phyloP scores from a whole-genome alignment of 2,329 filamentous ascomycete genomes.

The Aspergillus uvarum region DNA sequence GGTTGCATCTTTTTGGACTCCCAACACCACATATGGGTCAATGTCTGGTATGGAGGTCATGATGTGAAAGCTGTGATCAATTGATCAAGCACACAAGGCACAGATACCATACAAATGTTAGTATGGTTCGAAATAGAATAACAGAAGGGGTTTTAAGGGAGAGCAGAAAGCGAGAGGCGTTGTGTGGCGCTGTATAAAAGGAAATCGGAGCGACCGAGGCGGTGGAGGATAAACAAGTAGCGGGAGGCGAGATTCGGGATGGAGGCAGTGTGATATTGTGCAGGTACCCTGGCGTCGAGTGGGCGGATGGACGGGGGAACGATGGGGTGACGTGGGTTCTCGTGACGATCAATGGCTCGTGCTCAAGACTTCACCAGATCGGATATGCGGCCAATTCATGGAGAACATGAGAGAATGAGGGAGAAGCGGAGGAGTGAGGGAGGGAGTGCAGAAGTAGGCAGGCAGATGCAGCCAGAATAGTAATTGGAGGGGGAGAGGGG shows the following conservation, averaged over 20 bases:
- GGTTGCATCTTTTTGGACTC: slow-evolving; percentile 70
- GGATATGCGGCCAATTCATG: slow-evolving; percentile 15
- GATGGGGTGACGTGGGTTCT: slow-evolving; percentile 19
- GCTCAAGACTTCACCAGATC: slow-evolving; percentile 12
- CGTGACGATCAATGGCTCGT: slow-evolving; percentile 23
- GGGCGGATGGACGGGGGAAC: slow-evolving; percentile 3
- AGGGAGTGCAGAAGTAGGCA: neutral
- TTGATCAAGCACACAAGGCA: slow-evolving; percentile 19
- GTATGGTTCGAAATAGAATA: slow-evolving; percentile 8
- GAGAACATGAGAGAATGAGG: slow-evolving; percentile 19
- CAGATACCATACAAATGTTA: slow-evolving; percentile 3
- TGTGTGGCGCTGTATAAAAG: slow-evolving; percentile 14
- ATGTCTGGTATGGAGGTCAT: slow-evolving; percentile 38
- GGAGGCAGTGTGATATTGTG: slow-evolving; percentile 11
- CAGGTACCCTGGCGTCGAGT: neutral
- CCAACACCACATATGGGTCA: slow-evolving; percentile 79
- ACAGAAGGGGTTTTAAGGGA: neutral
- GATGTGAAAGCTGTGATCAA: slow-evolving; percentile 15
- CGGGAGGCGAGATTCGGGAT: slow-evolving; percentile 10
- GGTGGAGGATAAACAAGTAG: slow-evolving; percentile 11
- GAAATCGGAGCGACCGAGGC: slow-evolving; percentile 4
- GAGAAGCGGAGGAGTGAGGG: slow-evolving; percentile 13
- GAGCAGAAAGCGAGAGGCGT: neutral
- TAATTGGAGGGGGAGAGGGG: neutral
- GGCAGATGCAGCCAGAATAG: neutral